phyloP scores from a whole-genome alignment of 768 basidiomycete genomes.

The Tricholoma flavovirens region DNA sequence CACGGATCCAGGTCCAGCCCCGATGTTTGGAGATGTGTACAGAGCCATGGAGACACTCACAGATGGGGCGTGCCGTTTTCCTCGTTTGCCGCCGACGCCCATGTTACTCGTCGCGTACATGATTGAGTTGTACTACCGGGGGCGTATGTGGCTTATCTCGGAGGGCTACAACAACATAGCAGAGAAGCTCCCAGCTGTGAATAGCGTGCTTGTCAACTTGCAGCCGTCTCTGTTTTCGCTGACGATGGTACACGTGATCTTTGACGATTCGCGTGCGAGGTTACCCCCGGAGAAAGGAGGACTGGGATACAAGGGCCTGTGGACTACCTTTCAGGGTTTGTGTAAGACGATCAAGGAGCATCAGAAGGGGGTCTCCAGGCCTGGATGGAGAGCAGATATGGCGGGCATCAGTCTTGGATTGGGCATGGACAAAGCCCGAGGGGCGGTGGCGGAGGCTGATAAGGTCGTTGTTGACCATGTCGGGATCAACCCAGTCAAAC shows the following conservation, averaged over 20 bases:
- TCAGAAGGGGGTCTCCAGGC: slow-evolving; percentile 29
- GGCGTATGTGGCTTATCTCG: slow-evolving; percentile 34
- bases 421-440: slow-evolving; percentile 24
- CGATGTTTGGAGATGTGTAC: slow-evolving; percentile 62
- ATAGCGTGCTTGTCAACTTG: slow-evolving; percentile 46
- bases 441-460: slow-evolving; percentile 21
- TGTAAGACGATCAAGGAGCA: slow-evolving; percentile 51
- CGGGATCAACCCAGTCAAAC: slow-evolving; percentile 26
- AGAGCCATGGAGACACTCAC: slow-evolving; percentile 48
- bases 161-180: slow-evolving; percentile 26
- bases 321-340: slow-evolving; percentile 54
- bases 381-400: slow-evolving; percentile 33
- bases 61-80: slow-evolving; percentile 53
- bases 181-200: slow-evolving; percentile 36
- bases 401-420: slow-evolving; percentile 45
- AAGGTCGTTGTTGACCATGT: slow-evolving; percentile 22
- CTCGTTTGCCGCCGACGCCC: slow-evolving; percentile 48
- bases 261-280: slow-evolving; percentile 62
- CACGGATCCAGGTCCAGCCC: slow-evolving; percentile 58
- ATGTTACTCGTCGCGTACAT: slow-evolving; percentile 61
- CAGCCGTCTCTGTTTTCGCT: slow-evolving; percentile 57
- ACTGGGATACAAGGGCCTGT: slow-evolving; percentile 54
- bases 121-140: slow-evolving; percentile 51
- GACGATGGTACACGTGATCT: slow-evolving; percentile 49
- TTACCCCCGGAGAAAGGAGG: slow-evolving; percentile 50